Base-by-base conservation (phyloP, 2,329 filamentous ascomycete species). In the Thielaviopsis populi region DNA sequence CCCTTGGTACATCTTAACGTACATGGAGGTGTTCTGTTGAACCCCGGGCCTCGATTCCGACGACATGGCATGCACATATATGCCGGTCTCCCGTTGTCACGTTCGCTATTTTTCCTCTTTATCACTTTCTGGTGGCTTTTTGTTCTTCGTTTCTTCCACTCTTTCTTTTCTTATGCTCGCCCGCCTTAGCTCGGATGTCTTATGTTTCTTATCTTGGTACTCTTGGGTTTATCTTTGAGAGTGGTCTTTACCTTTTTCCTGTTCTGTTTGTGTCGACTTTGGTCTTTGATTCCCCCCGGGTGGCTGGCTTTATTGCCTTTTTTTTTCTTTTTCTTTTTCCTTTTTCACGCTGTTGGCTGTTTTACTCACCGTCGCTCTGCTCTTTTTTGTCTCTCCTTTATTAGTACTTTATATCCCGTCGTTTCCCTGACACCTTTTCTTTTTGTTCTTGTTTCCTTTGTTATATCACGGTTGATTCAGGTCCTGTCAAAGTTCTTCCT, bases 381-480 rank as follows among this genome's bases (percentile, higher is more conserved):
- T 56, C 22, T 33, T 56, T 48, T 37, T 62, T 7, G 22, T 54
- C 48, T 64, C 33, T 30, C 43, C 13, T 43, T 42, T 58, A 37
- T 40, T 30, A 6, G 46, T 43, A 13, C 15, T 58, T 63, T 37
- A 54, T 56, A 40, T 63, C 56, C 48, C 46, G 46, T 50, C 61
- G 53, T 40, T 61, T 64, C 33, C 37, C 59, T 11, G 58, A 43
- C 48, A 58, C 17, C 7, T 13, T 63, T 58, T 33, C 30, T 37
- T 40, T 40, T 61, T 30, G 17, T 30, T 58, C 33, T 58, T 63
- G 41, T 64, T 24, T 64, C 43, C 37, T 54, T 40, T 61, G 19
- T 64, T 61, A 27, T 59, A 61, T 64, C 53, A 58, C 58, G 56
- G 33, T 33, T 22, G 58, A 24, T 41, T 46, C 42, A 5, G 48